Conservation (phyloP, 2,329 filamentous ascomycete species). For the Talaromyces atroroseus region DNA sequence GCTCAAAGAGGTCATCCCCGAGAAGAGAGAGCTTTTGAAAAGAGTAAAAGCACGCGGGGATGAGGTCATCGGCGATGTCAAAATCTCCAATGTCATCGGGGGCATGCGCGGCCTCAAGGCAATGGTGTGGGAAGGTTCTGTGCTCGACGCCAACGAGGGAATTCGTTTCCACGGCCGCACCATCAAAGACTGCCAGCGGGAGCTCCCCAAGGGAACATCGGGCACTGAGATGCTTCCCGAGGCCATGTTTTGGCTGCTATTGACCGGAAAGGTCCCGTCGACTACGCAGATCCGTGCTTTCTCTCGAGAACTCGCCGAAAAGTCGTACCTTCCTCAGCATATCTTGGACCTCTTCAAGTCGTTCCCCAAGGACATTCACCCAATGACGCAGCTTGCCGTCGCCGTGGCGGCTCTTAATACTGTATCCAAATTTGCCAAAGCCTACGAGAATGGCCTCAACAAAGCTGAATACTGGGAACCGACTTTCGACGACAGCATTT, state of each 20-base stretch:
- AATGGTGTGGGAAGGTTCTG: constrained; percentile 98
- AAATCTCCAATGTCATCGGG: constrained; percentile 87
- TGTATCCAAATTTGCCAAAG: constrained; percentile 86
- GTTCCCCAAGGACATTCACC: constrained; percentile 86
- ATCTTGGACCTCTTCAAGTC: constrained; percentile 82
- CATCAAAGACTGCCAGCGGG: constrained; percentile 94
- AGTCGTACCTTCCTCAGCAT: constrained; percentile 75
- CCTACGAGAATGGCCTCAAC: constrained; percentile 82
- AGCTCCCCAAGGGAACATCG: constrained; percentile 84
- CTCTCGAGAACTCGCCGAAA: constrained; percentile 79
- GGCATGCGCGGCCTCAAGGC: constrained; percentile 97
- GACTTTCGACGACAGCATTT: constrained; percentile 92
- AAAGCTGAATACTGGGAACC: constrained; percentile 99
- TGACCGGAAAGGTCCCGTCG: constrained; percentile 87
- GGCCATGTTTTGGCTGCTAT: constrained; percentile 98
- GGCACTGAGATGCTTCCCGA: constrained; percentile 96
- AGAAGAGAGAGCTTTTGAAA: constrained; percentile 87
- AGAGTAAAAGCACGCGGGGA: constrained; percentile 81
- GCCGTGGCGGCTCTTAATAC: constrained; percentile 95
- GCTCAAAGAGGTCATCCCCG: constrained; percentile 77
- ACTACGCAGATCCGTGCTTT: constrained; percentile 74
- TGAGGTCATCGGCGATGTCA: constrained; percentile 85
- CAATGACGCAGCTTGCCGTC: constrained; percentile 97
- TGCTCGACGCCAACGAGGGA: constrained; percentile 92
- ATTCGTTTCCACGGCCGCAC: constrained; percentile 97